Evolutionary conservation across 1,284 basidiomycete genomes (phyloP).

Genomic region (Moesziomyces globuligerus): DNA sequence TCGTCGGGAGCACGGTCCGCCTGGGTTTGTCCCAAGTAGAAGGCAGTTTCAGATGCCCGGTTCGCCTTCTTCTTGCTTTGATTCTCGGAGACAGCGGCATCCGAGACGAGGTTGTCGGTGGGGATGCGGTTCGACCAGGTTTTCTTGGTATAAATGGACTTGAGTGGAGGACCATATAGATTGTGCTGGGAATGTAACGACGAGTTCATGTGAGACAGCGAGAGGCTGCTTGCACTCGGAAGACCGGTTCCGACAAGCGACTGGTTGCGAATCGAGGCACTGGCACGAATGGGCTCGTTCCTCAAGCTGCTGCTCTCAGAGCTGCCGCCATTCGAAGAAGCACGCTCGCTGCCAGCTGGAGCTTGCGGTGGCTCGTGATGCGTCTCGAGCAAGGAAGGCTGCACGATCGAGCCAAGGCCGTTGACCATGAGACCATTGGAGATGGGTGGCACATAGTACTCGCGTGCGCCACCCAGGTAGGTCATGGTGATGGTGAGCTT

Average conservation of each 20-base stretch:
- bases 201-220: constrained; percentile 18
- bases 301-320: constrained; percentile 36
- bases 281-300: constrained; percentile 25
- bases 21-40: constrained; percentile 29
- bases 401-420: constrained; percentile 26
- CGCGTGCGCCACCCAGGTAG: constrained; percentile 73
- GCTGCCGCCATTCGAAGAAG: constrained; percentile 12
- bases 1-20: constrained; percentile 50
- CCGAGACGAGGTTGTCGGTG: constrained; percentile 24
- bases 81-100: constrained; percentile 13
- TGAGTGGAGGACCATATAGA: constrained; percentile 35
- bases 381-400: constrained; percentile 15
- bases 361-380: constrained; percentile 1
- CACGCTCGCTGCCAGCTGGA: constrained; percentile 1
- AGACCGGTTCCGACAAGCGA: constrained; percentile 20
- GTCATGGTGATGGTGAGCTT: constrained; percentile 75
- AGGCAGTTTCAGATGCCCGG: constrained; percentile 11
- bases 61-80: constrained; percentile 8
- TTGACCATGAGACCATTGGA: constrained; percentile 54
- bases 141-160: constrained; percentile 32
- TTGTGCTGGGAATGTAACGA: constrained; percentile 17
- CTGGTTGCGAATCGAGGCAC: constrained; percentile 16
- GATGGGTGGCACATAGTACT: constrained; percentile 71
- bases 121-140: constrained; percentile 43
- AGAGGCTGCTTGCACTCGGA: constrained; percentile 37